Percentiles rank a stretch among this genome's conserved stretches.
phyloP scores from a whole-genome alignment of 176 grass and related monocot species.

The Hordeum marinum region DNA sequence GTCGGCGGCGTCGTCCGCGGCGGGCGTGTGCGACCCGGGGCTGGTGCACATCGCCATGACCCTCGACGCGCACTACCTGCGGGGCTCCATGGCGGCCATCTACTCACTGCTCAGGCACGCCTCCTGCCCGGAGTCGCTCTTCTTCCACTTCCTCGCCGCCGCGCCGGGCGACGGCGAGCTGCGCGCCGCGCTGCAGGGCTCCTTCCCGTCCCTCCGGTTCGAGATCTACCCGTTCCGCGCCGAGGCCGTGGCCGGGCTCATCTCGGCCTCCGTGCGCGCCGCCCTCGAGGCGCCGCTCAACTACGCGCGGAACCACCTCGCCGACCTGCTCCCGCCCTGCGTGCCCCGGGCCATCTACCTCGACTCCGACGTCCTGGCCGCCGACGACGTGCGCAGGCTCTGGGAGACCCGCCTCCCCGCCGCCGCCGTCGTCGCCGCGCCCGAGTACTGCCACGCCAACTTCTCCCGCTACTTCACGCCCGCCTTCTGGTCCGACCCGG shows the following conservation, averaged over 20 bases:
- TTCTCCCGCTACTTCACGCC: constrained; percentile 87
- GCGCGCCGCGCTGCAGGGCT: constrained; percentile 30
- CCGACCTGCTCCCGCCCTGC: constrained; percentile 68
- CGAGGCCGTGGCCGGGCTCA: constrained; percentile 47
- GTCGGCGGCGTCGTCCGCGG: not conserved
- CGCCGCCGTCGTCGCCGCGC: constrained; percentile 74
- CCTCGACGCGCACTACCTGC: constrained; percentile 94
- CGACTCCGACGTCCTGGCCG: constrained; percentile 85
- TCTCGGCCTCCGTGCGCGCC: constrained; percentile 79
- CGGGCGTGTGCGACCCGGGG: constrained; percentile 49
- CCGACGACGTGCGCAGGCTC: constrained; percentile 57
- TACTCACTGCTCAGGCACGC: constrained; percentile 90
- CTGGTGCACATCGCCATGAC: constrained; percentile 93
- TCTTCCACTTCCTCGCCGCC: constrained; percentile 73
- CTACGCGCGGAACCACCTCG: constrained; percentile 89
- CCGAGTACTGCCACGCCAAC: constrained; percentile 98
- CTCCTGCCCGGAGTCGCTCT: constrained; percentile 69
- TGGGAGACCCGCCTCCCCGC: constrained; percentile 76
- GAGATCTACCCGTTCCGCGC: constrained; percentile 66
- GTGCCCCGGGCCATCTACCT: constrained; percentile 84
- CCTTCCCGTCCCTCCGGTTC: constrained; percentile 87
- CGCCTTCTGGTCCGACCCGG: constrained; percentile 69
- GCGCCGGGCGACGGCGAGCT: not conserved
- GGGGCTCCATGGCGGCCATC: constrained; percentile 80
- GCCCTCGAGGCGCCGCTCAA: constrained; percentile 70